A percentile compares a stretch with the other conserved stretches of the same genome.
These are phyloP conservation scores for Hepatocystis sp. DNA, from an alignment of 169 alveolate species.

Conservation along the genomic window DNA sequence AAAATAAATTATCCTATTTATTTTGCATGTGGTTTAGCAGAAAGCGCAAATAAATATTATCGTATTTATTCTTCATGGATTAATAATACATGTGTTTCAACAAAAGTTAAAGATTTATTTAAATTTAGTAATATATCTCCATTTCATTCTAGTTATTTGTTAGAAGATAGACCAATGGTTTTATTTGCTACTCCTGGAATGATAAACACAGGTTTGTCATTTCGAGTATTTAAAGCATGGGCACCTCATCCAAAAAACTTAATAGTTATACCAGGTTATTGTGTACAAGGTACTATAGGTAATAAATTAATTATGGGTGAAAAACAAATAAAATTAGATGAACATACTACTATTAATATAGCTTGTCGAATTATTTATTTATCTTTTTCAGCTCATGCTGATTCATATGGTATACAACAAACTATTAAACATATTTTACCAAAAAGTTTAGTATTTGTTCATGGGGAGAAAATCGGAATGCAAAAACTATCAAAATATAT, in stretches of 20 bases:
- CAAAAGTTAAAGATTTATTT: conserved; percentile 91
- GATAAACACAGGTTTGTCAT: conserved; percentile 98
- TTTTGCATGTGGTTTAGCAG: conserved; percentile 98
- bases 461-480: conserved; percentile 99
- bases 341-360: conserved; percentile 86
- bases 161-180: conserved; percentile 97
- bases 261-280: conserved; percentile 98
- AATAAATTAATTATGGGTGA: conserved; percentile 94
- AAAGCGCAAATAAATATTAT: conserved; percentile 96
- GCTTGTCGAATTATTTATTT: conserved; percentile 94
- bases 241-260: conserved; percentile 95
- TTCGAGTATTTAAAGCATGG: conserved; percentile 96
- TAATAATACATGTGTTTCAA: conserved; percentile 90
- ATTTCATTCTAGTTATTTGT: conserved; percentile 91
- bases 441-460: conserved; percentile 94
- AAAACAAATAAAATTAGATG: conserved; percentile 72
- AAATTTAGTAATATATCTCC: conserved; percentile 94
- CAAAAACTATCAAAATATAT: conserved; percentile 87
- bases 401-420: conserved; percentile 96
- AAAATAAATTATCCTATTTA: conserved; percentile 94
- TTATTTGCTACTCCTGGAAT: conserved; percentile 99
- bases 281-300: conserved; percentile 99
- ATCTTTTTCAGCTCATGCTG: conserved; percentile 99
- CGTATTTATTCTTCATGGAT: conserved; percentile 96
- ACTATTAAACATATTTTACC: conserved; percentile 93